These are phyloP conservation scores for Moesziomyces sp. DNA, from an alignment of 1,284 basidiomycete genomes.

Conservation along the genomic window DNA sequence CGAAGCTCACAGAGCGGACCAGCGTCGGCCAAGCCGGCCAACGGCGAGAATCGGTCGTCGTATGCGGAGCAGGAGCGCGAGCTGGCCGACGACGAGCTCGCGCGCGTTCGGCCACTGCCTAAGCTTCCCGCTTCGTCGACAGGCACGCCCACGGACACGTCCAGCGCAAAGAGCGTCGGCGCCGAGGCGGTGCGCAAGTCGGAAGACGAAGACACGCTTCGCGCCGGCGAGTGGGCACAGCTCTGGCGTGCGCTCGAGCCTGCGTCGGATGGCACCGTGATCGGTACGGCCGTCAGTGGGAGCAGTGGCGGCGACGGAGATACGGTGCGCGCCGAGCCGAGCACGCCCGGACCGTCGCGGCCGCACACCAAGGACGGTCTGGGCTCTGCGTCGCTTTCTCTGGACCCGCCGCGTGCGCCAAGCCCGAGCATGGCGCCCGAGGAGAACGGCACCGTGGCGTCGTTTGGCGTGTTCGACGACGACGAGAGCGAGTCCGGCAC, in stretches of 20 bases:
- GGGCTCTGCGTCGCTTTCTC: background rate
- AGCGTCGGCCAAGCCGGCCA: conserved; percentile 14
- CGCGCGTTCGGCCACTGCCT: conserved; percentile 54
- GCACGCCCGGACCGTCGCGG: conserved; percentile 34
- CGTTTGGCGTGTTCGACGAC: conserved; percentile 58
- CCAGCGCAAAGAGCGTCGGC: background rate
- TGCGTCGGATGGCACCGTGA: conserved; percentile 17
- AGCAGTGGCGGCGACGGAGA: conserved; percentile 46
- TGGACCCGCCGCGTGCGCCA: conserved; percentile 14
- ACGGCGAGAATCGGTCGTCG: conserved; percentile 17
- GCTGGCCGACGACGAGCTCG: conserved; percentile 51
- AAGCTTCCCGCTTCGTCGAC: conserved; percentile 34
- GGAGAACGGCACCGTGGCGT: conserved; percentile 51
- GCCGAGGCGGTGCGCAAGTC: conserved; percentile 18
- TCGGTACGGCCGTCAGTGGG: conserved; percentile 35
- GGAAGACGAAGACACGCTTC: conserved; percentile 55
- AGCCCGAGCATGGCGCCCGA: conserved; percentile 33
- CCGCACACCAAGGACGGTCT: conserved; percentile 27
- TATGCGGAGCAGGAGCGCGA: conserved; percentile 34
- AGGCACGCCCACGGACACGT: conserved; percentile 23
- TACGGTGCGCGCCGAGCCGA: conserved; percentile 39
- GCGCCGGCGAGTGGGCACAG: conserved; percentile 50
- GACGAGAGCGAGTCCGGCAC: conserved; percentile 59
- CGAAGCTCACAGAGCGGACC: conserved; percentile 57
- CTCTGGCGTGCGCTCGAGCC: conserved; percentile 36